Conservation (phyloP, 352 stramenopile genomes). For the Globisporangium cederbergense region DNA sequence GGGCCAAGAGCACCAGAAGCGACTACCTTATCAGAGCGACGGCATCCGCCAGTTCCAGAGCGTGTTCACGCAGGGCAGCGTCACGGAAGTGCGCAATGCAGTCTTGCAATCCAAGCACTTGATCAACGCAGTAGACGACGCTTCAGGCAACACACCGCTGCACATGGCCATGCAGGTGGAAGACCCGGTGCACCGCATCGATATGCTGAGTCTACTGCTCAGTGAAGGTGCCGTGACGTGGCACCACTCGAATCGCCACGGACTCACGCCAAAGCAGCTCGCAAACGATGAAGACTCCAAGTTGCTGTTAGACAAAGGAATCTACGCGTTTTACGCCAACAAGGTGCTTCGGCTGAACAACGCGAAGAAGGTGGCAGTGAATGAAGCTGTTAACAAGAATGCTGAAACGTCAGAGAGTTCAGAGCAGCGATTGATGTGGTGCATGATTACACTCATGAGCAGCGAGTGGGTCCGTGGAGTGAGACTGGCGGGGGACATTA, state of each 20-base stretch:
- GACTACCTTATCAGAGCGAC: conserved; percentile 21
- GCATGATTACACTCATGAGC: conserved; percentile 49
- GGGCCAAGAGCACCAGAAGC: not conserved
- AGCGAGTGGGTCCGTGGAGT: conserved; percentile 38
- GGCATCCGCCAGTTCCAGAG: conserved; percentile 46
- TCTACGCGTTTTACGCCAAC: conserved; percentile 46
- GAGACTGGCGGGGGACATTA: conserved; percentile 34
- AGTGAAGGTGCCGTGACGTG: conserved; percentile 50
- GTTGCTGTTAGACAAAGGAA: conserved; percentile 32
- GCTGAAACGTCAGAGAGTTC: not conserved
- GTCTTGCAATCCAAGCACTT: conserved; percentile 48
- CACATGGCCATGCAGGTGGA: conserved; percentile 54
- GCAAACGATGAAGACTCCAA: conserved; percentile 27
- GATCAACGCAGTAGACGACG: conserved; percentile 47
- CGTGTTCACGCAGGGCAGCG: conserved; percentile 38
- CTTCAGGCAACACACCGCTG: conserved; percentile 53
- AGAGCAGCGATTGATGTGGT: conserved; percentile 44
- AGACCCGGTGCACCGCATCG: conserved; percentile 39
- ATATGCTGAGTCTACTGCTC: conserved; percentile 44
- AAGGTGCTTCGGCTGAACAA: conserved; percentile 10
- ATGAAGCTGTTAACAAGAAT: not conserved
- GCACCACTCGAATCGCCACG: conserved; percentile 46
- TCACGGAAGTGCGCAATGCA: conserved; percentile 48
- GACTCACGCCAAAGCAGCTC: conserved; percentile 46
- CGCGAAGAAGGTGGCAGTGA: not conserved